Evolutionary conservation across 148 eudicot genomes (phyloP), one percentile per base, ranked within the genome.

Genomic region (Rhododendron ferrugineum): DNA sequence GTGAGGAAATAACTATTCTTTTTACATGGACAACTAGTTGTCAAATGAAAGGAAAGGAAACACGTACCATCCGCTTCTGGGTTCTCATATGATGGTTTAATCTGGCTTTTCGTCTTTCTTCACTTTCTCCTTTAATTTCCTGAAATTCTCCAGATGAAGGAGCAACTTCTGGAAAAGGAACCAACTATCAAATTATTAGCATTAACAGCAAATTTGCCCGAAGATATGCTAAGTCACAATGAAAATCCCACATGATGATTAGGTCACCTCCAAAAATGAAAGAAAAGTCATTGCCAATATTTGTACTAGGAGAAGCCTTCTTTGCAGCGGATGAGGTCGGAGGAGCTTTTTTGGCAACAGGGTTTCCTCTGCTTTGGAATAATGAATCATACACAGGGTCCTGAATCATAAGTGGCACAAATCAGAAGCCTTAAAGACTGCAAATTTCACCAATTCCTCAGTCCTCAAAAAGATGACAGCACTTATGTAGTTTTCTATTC

Each of bases 81-180:
- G 91, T 89, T 79, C 87, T 92, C 82, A 56, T 87, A 77, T 92
- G 88, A 75, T 90, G 90, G 42, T 90, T 92, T 20, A 85, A 90
- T 89, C 98, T 92, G 66, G 91, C 88, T 86, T 47, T 90, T 89
- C 98, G 86, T 86, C 98, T 90, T 60, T 93, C 96, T 84, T 90
- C 93, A 88, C 90, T 91, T 91, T 96, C 98, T 68, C 98, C 98
- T 78, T 96, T 90, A 54, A 89, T 81, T 90, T 94, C 98, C 88
- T 90, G 89, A 86, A 96, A 94, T 83, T 77, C 92, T 86, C 79
- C 93, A 80, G 93, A 89, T 78, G 90, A 79, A 82, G 91, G 82
- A 70, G 90, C 76, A 91, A 47, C 88, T 90, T 89, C 68, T 89
- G 89, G 30, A 85, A 85, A 74, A 47, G 58, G 42, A 30, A 56